Conservation (phyloP, 768 basidiomycete genomes). For the Kwoniella sp. region DNA sequence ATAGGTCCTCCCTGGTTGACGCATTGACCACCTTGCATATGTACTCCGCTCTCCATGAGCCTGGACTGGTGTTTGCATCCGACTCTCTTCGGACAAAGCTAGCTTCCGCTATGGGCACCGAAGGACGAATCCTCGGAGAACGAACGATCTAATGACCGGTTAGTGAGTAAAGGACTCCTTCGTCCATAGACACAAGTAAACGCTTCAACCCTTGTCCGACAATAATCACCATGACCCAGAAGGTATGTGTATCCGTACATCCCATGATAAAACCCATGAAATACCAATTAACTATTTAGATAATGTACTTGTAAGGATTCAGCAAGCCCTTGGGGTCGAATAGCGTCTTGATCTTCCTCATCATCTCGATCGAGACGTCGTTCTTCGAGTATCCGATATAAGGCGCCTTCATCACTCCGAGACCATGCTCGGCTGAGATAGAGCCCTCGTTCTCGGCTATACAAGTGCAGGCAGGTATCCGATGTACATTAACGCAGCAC, state of each 20-base stretch:
- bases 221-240: too few species aligned
- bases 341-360: conserved; percentile 84
- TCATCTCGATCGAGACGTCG: conserved; percentile 74
- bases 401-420: conserved; percentile 87
- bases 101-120: too few species aligned
- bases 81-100: too few species aligned
- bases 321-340: conserved; percentile 90
- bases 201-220: too few species aligned
- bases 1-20: too few species aligned
- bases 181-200: too few species aligned
- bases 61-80: too few species aligned
- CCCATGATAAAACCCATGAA: background rate
- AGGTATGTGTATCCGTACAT: too few species aligned
- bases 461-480: background rate
- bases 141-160: too few species aligned
- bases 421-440: conserved; percentile 94
- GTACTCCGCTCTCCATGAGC: too few species aligned
- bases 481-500: background rate
- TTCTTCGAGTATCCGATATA: conserved; percentile 85
- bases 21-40: background rate
- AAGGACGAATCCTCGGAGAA: too few species aligned
- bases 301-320: conserved; percentile 65
- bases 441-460: conserved; percentile 70
- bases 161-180: too few species aligned
- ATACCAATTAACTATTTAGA: conserved; percentile 16